Conservation (phyloP, 768 basidiomycete genomes). For the Boletus huronensis region DNA sequence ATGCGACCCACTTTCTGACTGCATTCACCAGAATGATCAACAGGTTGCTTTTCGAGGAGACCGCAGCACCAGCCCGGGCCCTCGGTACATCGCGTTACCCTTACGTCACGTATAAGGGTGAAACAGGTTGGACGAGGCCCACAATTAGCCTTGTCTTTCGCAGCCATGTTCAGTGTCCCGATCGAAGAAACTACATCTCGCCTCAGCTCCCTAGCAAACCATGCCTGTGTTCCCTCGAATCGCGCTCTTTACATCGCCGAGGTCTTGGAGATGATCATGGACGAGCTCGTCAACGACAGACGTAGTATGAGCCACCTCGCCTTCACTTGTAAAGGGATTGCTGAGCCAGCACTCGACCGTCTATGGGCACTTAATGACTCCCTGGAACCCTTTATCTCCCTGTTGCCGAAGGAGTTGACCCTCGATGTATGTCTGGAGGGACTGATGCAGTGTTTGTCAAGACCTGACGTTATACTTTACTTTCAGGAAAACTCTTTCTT, state of each 20-base stretch:
- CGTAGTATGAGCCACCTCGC: constrained; percentile 17
- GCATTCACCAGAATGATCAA: background rate
- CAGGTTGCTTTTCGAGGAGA: background rate
- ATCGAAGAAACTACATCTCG: background rate
- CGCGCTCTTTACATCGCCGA: constrained; percentile 20
- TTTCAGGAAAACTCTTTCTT: constrained; percentile 19
- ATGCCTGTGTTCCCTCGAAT: background rate
- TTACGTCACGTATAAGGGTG: constrained; percentile 6
- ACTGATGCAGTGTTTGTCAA: background rate
- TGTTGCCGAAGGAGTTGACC: constrained; percentile 19
- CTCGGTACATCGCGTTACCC: background rate
- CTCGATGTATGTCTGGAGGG: constrained; percentile 16
- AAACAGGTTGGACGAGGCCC: background rate
- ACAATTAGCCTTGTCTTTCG: background rate
- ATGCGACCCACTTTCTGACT: background rate
- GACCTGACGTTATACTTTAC: constrained; percentile 4
- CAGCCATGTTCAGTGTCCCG: constrained; percentile 5
- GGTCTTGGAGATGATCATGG: constrained; percentile 23
- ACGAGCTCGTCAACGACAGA: constrained; percentile 17
- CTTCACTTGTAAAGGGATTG: constrained; percentile 19
- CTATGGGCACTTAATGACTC: constrained; percentile 24
- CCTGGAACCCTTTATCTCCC: constrained; percentile 22
- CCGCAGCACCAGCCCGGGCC: no score
- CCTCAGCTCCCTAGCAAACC: background rate
- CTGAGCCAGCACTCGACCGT: constrained; percentile 22